phyloP scores from a whole-genome alignment of 345 rosid genomes.

The Moricandia moricandioides region DNA sequence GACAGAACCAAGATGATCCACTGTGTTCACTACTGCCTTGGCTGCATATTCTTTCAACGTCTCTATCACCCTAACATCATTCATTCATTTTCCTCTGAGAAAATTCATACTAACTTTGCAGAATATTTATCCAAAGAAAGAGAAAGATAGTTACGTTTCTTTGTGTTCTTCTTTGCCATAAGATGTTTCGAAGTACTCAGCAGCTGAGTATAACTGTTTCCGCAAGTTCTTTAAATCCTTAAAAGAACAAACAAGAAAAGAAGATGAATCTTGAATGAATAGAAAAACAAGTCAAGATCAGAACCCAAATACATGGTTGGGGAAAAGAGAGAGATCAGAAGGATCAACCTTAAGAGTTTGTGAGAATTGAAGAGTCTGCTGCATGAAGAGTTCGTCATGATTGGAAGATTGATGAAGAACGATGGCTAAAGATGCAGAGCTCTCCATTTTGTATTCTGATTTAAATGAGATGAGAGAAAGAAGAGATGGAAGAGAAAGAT shows the following conservation, averaged over 20 bases:
- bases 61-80: conserved; percentile 53
- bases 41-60: conserved; percentile 66
- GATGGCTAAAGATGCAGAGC: conserved; percentile 43
- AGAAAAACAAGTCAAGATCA: not conserved
- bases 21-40: conserved; percentile 70
- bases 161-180: conserved; percentile 59
- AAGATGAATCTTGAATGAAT: conserved; percentile 10
- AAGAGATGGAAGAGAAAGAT: conserved; percentile 10
- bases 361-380: conserved; percentile 62
- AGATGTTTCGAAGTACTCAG: conserved; percentile 74
- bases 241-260: conserved; percentile 6
- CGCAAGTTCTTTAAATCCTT: conserved; percentile 78
- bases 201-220: conserved; percentile 77
- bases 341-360: conserved; percentile 63
- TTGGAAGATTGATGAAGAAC: conserved; percentile 49
- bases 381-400: conserved; percentile 68
- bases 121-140: not conserved
- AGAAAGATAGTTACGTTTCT: conserved; percentile 47
- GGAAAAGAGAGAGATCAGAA: not conserved
- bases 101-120: not conserved
- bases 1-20: conserved; percentile 89
- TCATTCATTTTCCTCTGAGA: not conserved
- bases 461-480: conserved; percentile 6
- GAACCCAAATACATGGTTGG: not conserved
- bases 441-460: conserved; percentile 29